Evolutionary conservation across 202 grass and related monocot genomes (phyloP), one percentile per base, ranked within the genome.

Genomic region (Musa balbisiana): DNA sequence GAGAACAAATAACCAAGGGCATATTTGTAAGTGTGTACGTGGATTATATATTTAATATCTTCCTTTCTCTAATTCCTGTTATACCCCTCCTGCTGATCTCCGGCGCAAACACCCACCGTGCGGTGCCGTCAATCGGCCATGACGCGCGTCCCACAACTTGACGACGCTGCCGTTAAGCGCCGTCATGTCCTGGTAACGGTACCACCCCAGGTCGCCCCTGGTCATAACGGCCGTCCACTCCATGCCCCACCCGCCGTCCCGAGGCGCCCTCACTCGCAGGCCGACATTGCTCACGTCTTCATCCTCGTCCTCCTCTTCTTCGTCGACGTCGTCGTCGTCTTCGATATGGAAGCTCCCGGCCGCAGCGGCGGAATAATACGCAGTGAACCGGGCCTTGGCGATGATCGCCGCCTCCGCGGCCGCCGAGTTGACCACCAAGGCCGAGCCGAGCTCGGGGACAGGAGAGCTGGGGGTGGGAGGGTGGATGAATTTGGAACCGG

Each of bases 351-450:
- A 15, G 68, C 1, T 89, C 80, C 64, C 81, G 64, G 69, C 51
- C 60, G 3, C 17, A 27, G 27, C 27, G 49, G 78, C 78, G 62
- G 68, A 27, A 82, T 54, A 96, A 73, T 89, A 97, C 55, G 82
- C 84, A 26, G 81, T 86, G 80, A 89, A 97, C 65, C 73, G 55
- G 78, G 81, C 78, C 87, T 88, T 97, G n/a, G 86, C 86, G 20
- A 76, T 78, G 65, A 27, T 27, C 27, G 27, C 27, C 27, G 27
- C 27, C 27, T 27, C 27, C 27, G 27, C 2, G 69, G 16, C 9
- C 62, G 67, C 52, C 0, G 69, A 27, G 33, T 11, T 19, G 16
- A 10, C n/a, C 17, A 12, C 62, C 68, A 25, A 13, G 49, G 0
- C 22, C 2, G 33, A 49, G 29, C 6, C 3, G 70, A 4, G 49